These are phyloP conservation scores for Neurospora tetrasperma DNA, from an alignment of 495 filamentous ascomycete species.

Conservation along the genomic window DNA sequence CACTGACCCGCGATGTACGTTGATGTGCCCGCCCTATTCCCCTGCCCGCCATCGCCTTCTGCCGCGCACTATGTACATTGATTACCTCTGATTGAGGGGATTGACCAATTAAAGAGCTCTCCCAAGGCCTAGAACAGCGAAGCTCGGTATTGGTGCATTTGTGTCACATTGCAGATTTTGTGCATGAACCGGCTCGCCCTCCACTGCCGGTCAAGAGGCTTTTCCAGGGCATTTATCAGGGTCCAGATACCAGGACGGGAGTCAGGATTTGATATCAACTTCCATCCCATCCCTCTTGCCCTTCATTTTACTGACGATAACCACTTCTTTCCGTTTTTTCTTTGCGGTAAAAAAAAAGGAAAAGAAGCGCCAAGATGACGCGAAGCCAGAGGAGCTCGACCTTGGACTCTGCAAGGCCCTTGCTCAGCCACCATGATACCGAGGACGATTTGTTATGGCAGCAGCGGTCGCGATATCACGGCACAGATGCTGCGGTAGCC, in stretches of 20 bases:
- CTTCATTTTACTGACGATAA: not conserved
- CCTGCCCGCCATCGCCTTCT: not conserved
- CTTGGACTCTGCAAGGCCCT: not conserved
- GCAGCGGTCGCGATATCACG: not conserved
- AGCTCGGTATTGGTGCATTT: not conserved
- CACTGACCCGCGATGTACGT: not conserved
- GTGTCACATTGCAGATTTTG: not conserved
- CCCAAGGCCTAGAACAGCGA: not conserved
- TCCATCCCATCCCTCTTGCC: not conserved
- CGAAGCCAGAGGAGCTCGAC: not conserved
- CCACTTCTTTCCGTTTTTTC: not conserved
- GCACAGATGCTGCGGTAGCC: slow-evolving; percentile 2
- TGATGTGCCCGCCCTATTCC: not conserved
- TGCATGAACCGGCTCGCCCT: not conserved
- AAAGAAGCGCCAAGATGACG: not conserved
- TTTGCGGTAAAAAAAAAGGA: not conserved
- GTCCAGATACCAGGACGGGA: too few species aligned
- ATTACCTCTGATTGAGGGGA: too few species aligned
- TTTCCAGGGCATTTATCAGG: not conserved
- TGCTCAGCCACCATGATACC: not conserved
- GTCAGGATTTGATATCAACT: not conserved
- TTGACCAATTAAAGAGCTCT: too few species aligned
- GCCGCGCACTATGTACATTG: not conserved
- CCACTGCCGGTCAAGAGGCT: too few species aligned
- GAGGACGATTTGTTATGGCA: not conserved